phyloP scores from a whole-genome alignment of 2,329 filamentous ascomycete genomes.

The Colletotrichum sp. region DNA sequence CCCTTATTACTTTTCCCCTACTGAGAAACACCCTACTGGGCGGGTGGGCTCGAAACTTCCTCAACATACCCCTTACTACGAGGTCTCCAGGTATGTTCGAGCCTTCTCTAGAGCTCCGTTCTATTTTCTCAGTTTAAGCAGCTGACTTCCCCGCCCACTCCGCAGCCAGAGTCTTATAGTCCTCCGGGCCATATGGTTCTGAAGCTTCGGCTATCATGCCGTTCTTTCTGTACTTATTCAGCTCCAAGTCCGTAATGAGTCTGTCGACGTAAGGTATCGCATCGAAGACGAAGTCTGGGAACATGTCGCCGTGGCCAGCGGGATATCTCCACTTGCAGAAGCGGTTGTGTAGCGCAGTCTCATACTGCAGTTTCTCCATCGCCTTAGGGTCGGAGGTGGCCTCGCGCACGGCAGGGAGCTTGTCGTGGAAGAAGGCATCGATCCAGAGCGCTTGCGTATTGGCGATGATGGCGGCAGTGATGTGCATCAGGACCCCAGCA shows the following conservation, averaged over 20 bases:
- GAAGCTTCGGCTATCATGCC: constrained; percentile 57
- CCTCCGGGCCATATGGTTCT: constrained; percentile 61
- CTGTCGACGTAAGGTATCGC: constrained; percentile 75
- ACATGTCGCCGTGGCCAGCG: constrained; percentile 64
- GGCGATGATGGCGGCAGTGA: constrained; percentile 33
- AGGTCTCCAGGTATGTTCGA: neutral
- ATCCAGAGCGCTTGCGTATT: constrained; percentile 52
- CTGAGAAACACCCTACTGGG: too few species aligned
- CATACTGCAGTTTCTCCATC: constrained; percentile 48
- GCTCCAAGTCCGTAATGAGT: constrained; percentile 68
- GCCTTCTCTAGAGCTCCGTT: neutral
- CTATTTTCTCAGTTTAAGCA: neutral
- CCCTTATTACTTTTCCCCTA: neutral
- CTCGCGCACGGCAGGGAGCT: constrained; percentile 36
- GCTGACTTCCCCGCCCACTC: constrained; percentile 47
- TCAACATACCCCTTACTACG: neutral
- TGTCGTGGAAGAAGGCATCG: constrained; percentile 36
- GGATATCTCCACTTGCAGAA: constrained; percentile 76
- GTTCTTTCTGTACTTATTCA: constrained; percentile 61
- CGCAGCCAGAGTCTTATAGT: constrained; percentile 58
- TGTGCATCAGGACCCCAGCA: constrained; percentile 32
- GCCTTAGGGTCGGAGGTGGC: constrained; percentile 30
- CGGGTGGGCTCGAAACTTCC: too few species aligned
- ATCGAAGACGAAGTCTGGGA: constrained; percentile 79
- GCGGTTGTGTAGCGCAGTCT: constrained; percentile 68